Conservation (phyloP, 257 asterid species). For the Asclepias syriaca region DNA sequence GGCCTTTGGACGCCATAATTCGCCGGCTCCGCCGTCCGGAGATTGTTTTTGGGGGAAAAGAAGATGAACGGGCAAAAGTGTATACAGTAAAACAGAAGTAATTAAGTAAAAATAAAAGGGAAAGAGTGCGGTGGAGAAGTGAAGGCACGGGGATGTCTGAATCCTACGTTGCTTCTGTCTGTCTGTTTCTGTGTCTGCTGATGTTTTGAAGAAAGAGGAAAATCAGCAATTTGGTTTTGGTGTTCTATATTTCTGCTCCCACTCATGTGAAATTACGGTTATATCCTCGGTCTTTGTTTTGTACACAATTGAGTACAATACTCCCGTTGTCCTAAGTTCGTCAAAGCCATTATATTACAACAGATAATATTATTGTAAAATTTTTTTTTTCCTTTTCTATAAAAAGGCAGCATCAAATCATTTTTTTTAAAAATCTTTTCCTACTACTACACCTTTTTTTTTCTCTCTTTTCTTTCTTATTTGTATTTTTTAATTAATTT, state of each 20-base stretch:
- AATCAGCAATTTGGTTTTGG: not conserved
- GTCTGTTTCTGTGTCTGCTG: not conserved
- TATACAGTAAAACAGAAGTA: not conserved
- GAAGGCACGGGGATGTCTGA: too few relatives aligned
- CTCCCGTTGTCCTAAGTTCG: too few relatives aligned
- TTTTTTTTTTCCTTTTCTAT: too few relatives aligned
- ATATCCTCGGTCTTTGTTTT: not conserved
- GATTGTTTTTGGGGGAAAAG: not conserved
- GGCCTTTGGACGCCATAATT: not conserved
- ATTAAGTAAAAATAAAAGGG: not conserved
- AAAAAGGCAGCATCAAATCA: too few relatives aligned
- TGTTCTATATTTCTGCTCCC: not conserved
- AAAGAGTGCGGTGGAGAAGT: not conserved
- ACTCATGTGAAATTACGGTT: not conserved
- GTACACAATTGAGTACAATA: too few relatives aligned
- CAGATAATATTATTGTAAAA: too few relatives aligned
- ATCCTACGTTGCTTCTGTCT: not conserved
- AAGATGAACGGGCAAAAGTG: not conserved
- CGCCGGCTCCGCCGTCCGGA: not conserved
- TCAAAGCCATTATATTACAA: too few relatives aligned
- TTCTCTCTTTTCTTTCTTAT: too few relatives aligned
- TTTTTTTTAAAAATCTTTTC: too few relatives aligned
- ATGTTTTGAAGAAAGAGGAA: not conserved
- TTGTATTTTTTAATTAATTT: too few relatives aligned
- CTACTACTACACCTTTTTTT: too few relatives aligned